Base-by-base conservation (phyloP, 257 asterid species). In the Verbascum thapsus region DNA sequence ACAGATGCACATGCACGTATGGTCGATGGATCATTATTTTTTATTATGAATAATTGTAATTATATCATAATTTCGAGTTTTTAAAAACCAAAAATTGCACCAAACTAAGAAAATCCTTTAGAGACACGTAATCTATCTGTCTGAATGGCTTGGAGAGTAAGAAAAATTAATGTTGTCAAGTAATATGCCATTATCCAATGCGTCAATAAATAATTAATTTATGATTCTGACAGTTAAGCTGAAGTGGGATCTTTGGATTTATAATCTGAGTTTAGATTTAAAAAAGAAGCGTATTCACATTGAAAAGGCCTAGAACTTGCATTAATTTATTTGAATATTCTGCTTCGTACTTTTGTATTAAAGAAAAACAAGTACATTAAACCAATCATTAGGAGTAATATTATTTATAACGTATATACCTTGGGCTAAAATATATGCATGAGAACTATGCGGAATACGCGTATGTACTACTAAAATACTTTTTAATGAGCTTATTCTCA, bases 141-240 rank as follows among this genome's bases (percentile, higher is more conserved):
- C 5, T 26, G 3, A 26, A 26, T 64, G 39, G 49, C 51, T 71
- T 57, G 34, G 63, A 71, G n/a, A 52, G 23, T 41, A 57, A 32
- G 62, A 64, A 18, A 38, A 51, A 58, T 65, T 12, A 58, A 50
- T 19, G 38, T 51, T 37, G 57, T 48, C 13, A 44, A 66, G 37
- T 54, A 16, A 10, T 0, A 32, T 18, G 52, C 44, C 42, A 66
- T 38, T 11, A 3, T 18, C 39, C n/a, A 53, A 38, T n/a, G 49
- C 30, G 51, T 35, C 37, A 10, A 19, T 5, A 22, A 44, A 23
- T 17, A n/a, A 43, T 23, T 7, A 32, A 32, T 1, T 20, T 23
- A 19, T 48, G 53, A 66, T 72, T 72, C 77, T 63, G 74, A 68
- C 72, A 74, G 74, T 73, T 73, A 55, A 49, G 63, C 26, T 8